Evolutionary conservation across 352 stramenopile species (phyloP), one percentile per base, ranked within the genome.

Genomic region (Peronospora destructor): DNA sequence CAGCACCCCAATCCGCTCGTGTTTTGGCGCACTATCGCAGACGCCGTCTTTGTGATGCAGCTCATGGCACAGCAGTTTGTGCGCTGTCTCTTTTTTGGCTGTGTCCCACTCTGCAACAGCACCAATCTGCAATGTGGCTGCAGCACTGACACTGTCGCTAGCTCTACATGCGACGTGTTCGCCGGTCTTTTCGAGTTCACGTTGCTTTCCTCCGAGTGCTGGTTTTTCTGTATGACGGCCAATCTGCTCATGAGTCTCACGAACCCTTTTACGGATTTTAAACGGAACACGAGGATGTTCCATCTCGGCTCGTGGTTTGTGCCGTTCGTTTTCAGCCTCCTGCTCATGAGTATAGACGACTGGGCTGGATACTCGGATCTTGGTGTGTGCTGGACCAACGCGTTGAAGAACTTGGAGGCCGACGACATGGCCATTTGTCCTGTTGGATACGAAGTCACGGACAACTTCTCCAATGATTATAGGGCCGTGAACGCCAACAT

Each of bases 191-290:
- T 91, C 29, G 65, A 94, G 66, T 94, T 94, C 56, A 85, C 77
- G 47, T 52, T 94, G 19, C 73, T 94, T 49, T 76, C 81, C 3
- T 78, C 79, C 40, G 81, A 92, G 58, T 87, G 75, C 57, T 95
- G 83, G 80, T 94, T 96, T 68, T 82, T 95, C 43, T 90, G 80
- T 36, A 92, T 96, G 79, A 90, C 86, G 37, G 64, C 91, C 28
- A 88, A 96, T 55, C 53, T 96, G 32, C 59, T 92, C 34, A 68
- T 94, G 62, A 87, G 79, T 45, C 66, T 94, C 28, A 95, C 81
- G 4, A 96, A 94, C 59, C 86, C 86, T 13, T 96, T 96, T 51
- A 94, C 81, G 13, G 81, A 94, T 66, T 94, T 91, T 55, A 91
- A 93, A 59, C 63, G 73, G 54, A 95, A 94, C 68, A 91, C 70